phyloP scores from a whole-genome alignment of 306 rosid genomes.

The Cicer cuneatum region DNA sequence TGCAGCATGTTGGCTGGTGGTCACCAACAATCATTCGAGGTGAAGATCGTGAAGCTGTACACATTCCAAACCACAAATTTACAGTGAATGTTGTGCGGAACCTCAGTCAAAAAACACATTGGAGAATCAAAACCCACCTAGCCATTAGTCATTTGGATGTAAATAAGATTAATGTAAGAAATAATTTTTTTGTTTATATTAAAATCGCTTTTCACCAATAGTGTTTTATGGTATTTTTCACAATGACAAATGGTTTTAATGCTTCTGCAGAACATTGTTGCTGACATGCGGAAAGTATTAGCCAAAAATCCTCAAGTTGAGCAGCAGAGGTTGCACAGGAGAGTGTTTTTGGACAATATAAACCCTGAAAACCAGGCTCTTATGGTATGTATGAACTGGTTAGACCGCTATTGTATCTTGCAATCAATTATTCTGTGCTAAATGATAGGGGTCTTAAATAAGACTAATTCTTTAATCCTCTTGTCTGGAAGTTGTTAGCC shows the following conservation, averaged over 20 bases:
- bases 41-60: constrained; percentile 98
- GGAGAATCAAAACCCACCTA: constrained; percentile 96
- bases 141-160: constrained; percentile 95
- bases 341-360: constrained; percentile 90
- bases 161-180: constrained; percentile 81
- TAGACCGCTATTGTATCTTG: neutral
- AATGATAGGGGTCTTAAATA: constrained; percentile 37
- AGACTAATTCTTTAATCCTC: constrained; percentile 14
- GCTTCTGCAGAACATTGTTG: constrained; percentile 80
- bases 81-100: constrained; percentile 89
- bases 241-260: constrained; percentile 36
- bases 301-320: constrained; percentile 96
- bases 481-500: constrained; percentile 29
- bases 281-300: constrained; percentile 96
- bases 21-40: constrained; percentile 95
- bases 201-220: constrained; percentile 29
- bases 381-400: constrained; percentile 68
- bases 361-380: constrained; percentile 88
- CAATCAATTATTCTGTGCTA: constrained; percentile 29
- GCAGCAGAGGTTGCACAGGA: constrained; percentile 93
- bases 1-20: constrained; percentile 99
- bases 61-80: constrained; percentile 96
- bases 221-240: constrained; percentile 27
- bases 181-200: constrained; percentile 23
- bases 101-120: constrained; percentile 91